These are phyloP conservation scores for Claviceps maximensis DNA, from an alignment of 2,329 filamentous ascomycete genomes.

Conservation along the genomic window DNA sequence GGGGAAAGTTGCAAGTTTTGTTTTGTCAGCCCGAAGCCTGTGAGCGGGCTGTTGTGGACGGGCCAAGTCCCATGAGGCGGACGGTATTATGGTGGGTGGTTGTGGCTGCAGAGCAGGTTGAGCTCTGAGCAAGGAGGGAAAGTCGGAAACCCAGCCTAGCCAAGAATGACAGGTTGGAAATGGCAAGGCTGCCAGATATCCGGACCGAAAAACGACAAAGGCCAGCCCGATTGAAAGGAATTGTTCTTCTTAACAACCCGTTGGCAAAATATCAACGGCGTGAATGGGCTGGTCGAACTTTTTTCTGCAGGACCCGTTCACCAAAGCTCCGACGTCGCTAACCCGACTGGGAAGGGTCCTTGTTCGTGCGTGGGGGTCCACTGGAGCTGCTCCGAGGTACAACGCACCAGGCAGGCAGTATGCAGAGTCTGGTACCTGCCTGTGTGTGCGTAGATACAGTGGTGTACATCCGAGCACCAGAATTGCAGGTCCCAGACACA, in stretches of 20 bases:
- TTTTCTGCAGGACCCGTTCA: slow-evolving; percentile 12
- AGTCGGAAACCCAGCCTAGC: background rate
- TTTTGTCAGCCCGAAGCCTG: background rate
- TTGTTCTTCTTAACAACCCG: background rate
- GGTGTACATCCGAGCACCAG: too few species aligned
- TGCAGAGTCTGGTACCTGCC: too few species aligned
- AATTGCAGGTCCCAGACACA: too few species aligned
- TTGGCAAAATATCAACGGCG: background rate
- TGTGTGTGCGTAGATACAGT: too few species aligned
- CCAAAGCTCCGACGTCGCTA: background rate
- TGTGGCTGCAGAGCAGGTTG: background rate
- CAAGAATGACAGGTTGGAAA: too few species aligned
- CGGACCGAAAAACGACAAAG: too few species aligned
- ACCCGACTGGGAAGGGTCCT: background rate
- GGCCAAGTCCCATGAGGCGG: background rate
- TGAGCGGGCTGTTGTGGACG: background rate
- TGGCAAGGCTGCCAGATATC: background rate
- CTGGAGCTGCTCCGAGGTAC: background rate
- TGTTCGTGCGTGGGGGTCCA: background rate
- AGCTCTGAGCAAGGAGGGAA: too few species aligned
- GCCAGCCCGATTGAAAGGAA: background rate
- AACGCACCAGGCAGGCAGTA: background rate
- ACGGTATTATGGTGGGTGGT: background rate
- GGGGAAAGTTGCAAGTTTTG: background rate
- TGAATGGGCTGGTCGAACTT: slow-evolving; percentile 9